Conservation (phyloP, 2,329 filamentous ascomycete species). For the Myriosclerotinia duriaeana region DNA sequence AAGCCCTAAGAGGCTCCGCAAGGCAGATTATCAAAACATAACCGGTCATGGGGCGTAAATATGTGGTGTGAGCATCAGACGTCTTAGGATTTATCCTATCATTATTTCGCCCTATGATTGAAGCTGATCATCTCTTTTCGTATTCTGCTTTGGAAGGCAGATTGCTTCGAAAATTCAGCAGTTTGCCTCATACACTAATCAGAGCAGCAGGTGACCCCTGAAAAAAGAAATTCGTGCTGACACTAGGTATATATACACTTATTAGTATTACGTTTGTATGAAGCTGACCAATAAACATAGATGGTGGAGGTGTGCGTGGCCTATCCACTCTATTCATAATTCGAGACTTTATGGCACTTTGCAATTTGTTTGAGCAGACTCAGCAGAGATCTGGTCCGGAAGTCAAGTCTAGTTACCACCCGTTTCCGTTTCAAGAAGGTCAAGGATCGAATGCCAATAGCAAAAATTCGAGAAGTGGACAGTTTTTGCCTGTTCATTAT, state of each 20-base stretch:
- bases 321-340: background rate
- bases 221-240: background rate
- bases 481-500: constrained; percentile 5
- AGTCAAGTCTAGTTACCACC: background rate
- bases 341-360: background rate
- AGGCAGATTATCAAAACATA: background rate
- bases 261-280: background rate
- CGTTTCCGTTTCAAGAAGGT: background rate
- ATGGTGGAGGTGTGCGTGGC: constrained; percentile 6
- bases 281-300: background rate
- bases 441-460: background rate
- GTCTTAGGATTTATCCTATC: background rate
- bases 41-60: background rate
- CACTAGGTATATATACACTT: background rate
- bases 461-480: background rate
- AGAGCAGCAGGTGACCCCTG: background rate
- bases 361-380: constrained; percentile 8
- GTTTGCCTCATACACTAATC: background rate
- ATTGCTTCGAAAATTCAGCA: background rate
- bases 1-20: background rate
- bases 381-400: background rate
- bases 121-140: background rate
- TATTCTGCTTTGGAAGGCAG: background rate
- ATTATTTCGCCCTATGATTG: background rate
- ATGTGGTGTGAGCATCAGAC: background rate